Evolutionary conservation across 2,329 filamentous ascomycete species (phyloP).

Genomic region (Cercospora zeae-maydis): DNA sequence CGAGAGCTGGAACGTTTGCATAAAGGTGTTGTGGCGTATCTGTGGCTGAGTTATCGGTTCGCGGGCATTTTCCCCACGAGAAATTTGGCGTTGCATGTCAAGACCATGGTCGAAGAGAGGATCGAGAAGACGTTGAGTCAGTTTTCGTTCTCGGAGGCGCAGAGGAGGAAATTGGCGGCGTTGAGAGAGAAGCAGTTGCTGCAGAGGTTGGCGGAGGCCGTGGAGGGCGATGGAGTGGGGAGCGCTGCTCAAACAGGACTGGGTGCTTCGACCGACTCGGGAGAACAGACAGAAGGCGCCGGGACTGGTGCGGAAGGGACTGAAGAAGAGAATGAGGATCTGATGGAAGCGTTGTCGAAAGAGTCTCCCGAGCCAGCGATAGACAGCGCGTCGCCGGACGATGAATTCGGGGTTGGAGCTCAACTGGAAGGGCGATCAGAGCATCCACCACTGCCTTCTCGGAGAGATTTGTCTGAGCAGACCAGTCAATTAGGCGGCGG

Average conservation of each 20-base stretch:
- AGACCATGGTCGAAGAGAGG: constrained; percentile 69
- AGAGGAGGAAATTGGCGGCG: constrained; percentile 29
- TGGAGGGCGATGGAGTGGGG: constrained; percentile 38
- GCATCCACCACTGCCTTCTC: background rate
- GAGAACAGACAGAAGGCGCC: background rate
- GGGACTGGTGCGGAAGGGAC: constrained; percentile 3
- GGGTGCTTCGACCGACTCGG: background rate
- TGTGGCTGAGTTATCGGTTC: constrained; percentile 92
- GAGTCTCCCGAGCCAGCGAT: background rate
- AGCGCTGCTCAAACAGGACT: constrained; percentile 19
- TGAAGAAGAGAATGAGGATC: constrained; percentile 11
- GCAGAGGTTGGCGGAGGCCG: background rate
- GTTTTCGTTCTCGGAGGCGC: constrained; percentile 47
- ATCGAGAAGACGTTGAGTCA: constrained; percentile 63
- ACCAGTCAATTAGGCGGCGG: constrained; percentile 27
- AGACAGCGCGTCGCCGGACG: background rate
- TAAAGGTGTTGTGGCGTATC: constrained; percentile 75
- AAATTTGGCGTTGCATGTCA: constrained; percentile 72
- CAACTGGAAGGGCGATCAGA: constrained; percentile 6
- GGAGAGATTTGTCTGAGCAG: constrained; percentile 17
- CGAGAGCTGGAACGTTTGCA: constrained; percentile 72
- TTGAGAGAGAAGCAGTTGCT: constrained; percentile 31
- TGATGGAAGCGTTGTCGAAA: constrained; percentile 10
- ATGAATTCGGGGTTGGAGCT: constrained; percentile 7
- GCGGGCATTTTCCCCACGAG: constrained; percentile 74